Evolutionary conservation across 495 filamentous ascomycete species (phyloP).

Genomic region (Talaromyces liani): DNA sequence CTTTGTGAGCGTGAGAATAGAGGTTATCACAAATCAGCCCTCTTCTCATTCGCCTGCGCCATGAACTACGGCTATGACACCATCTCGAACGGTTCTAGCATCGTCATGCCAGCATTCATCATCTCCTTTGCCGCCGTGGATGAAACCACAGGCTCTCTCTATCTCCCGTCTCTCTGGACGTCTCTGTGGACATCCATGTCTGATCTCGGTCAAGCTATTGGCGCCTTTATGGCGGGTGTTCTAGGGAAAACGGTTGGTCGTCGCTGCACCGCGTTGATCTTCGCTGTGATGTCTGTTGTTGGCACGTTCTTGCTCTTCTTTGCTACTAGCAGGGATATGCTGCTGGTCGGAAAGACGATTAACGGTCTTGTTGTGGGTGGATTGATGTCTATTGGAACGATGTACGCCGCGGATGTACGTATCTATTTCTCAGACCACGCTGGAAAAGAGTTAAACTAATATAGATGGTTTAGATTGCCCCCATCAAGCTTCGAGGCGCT

Average conservation of each 20-base stretch:
- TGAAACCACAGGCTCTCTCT: constrained; percentile 8
- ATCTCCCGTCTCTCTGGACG: constrained; percentile 23
- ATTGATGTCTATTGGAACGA: constrained; percentile 18
- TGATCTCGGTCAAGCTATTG: constrained; percentile 16
- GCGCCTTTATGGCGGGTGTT: constrained; percentile 15
- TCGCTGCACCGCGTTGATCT: constrained; percentile 1
- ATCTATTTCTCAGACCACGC: neutral
- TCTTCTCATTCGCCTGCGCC: neutral
- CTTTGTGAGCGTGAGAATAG: neutral
- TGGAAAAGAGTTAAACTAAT: neutral
- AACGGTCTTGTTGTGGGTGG: constrained; percentile 14
- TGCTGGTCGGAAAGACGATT: constrained; percentile 19
- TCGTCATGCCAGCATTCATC: constrained; percentile 21
- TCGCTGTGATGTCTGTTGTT: neutral
- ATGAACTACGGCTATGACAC: constrained; percentile 9
- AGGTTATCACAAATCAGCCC: neutral
- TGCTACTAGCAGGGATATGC: constrained; percentile 13
- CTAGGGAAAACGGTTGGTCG: constrained; percentile 20
- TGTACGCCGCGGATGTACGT: constrained; percentile 19
- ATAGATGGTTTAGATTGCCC: neutral
- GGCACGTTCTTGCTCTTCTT: constrained; percentile 10
- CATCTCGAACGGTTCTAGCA: constrained; percentile 18
- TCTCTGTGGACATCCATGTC: constrained; percentile 22
- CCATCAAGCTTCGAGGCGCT: constrained; percentile 11
- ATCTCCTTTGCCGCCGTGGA: constrained; percentile 18